These are phyloP conservation scores for Xerocomellus intermedius DNA, from an alignment of 768 basidiomycete species.

Conservation along the genomic window DNA sequence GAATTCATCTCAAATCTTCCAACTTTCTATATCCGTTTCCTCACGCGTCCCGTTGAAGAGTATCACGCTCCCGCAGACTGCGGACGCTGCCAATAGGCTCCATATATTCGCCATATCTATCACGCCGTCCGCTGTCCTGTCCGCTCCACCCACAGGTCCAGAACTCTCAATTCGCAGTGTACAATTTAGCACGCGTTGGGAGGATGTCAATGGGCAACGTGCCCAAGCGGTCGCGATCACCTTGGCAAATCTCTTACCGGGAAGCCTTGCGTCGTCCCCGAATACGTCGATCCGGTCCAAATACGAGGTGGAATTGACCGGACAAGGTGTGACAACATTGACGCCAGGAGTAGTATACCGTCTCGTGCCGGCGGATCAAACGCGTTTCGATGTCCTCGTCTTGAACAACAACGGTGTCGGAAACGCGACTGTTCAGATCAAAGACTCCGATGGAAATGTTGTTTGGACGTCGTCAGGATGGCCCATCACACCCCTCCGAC, in stretches of 20 bases:
- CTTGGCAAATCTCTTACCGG: slow-evolving; percentile 48
- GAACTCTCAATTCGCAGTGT: slow-evolving; percentile 42
- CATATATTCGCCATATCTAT: slow-evolving; percentile 48
- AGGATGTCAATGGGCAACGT: slow-evolving; percentile 34
- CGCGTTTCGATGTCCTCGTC: slow-evolving; percentile 47
- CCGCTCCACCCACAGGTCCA: slow-evolving; percentile 21
- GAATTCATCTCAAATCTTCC: slow-evolving; percentile 44
- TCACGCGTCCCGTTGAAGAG: slow-evolving; percentile 41
- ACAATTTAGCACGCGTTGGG: slow-evolving; percentile 48
- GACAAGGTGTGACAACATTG: slow-evolving; percentile 43
- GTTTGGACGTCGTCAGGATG: slow-evolving; percentile 39
- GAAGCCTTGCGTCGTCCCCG: slow-evolving; percentile 21
- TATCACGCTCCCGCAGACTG: slow-evolving; percentile 42
- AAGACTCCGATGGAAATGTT: slow-evolving; percentile 33
- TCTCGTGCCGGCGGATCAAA: slow-evolving; percentile 51
- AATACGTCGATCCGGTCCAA: slow-evolving; percentile 33
- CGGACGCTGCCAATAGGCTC: slow-evolving; percentile 33
- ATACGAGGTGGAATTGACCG: slow-evolving; percentile 38
- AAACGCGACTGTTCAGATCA: slow-evolving; percentile 34
- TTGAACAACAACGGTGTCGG: slow-evolving; percentile 32
- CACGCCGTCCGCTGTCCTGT: slow-evolving; percentile 33
- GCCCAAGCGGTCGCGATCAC: slow-evolving; percentile 53
- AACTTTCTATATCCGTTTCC: slow-evolving; percentile 43
- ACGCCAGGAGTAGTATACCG: slow-evolving; percentile 42
- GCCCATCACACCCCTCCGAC: slow-evolving; percentile 37